Evolutionary conservation across 331 rosid species (phyloP).

Genomic region (Telfairia occidentalis): DNA sequence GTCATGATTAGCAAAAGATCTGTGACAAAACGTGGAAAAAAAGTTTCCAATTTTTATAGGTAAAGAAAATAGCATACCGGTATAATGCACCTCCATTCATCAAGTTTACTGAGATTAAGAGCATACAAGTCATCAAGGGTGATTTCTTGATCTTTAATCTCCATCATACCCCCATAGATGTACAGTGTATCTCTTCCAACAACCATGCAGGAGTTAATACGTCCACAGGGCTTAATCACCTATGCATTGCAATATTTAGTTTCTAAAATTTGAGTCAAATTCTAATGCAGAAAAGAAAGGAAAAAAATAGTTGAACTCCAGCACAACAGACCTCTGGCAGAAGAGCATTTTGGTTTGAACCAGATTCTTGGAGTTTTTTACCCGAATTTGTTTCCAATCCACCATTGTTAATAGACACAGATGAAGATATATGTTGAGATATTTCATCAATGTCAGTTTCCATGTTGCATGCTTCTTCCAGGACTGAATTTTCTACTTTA

Average conservation of each 20-base stretch:
- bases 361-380: slow-evolving; percentile 31
- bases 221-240: slow-evolving; percentile 93
- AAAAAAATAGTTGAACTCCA: slow-evolving; percentile 8
- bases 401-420: slow-evolving; percentile 35
- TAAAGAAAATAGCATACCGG: slow-evolving; percentile 46
- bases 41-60: background rate
- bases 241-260: slow-evolving; percentile 15
- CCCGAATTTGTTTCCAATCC: slow-evolving; percentile 30
- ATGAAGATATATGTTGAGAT: slow-evolving; percentile 44
- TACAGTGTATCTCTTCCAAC: slow-evolving; percentile 79
- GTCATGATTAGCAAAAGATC: background rate
- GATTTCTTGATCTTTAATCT: slow-evolving; percentile 77
- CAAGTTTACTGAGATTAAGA: slow-evolving; percentile 92
- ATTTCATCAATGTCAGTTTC: slow-evolving; percentile 41
- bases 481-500: slow-evolving; percentile 35
- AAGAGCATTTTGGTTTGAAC: slow-evolving; percentile 28
- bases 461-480: slow-evolving; percentile 35
- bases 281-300: slow-evolving; percentile 15
- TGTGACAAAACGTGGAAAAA: background rate
- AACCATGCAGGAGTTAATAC: slow-evolving; percentile 86
- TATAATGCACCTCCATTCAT: slow-evolving; percentile 97
- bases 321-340: slow-evolving; percentile 62
- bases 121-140: slow-evolving; percentile 87
- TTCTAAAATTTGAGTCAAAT: slow-evolving; percentile 12
- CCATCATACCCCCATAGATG: slow-evolving; percentile 95